Conservation (phyloP, 2,329 filamentous ascomycete species). For the Fusarium proliferatum region DNA sequence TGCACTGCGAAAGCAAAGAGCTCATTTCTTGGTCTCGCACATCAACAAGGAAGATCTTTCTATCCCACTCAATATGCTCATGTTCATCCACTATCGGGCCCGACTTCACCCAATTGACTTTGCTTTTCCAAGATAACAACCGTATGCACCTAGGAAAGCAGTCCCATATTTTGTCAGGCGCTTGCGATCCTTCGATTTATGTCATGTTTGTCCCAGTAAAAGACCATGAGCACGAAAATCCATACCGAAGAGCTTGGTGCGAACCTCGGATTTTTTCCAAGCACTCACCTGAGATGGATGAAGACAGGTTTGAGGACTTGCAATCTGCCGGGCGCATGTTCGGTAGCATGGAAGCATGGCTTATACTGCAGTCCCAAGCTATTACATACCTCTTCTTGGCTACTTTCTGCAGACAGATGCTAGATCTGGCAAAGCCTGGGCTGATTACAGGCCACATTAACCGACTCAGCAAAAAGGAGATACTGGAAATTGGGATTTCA, state of each 20-base stretch:
- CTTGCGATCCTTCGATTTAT: constrained; percentile 1
- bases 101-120: constrained; percentile 19
- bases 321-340: neutral
- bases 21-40: constrained; percentile 39
- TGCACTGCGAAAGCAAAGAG: constrained; percentile 17
- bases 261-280: neutral
- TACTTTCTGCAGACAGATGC: constrained; percentile 19
- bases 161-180: constrained; percentile 26
- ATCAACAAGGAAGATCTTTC: constrained; percentile 36
- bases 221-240: neutral
- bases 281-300: neutral
- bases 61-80: constrained; percentile 28
- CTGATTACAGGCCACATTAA: neutral
- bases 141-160: constrained; percentile 33
- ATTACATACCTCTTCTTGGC: constrained; percentile 31
- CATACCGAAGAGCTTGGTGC: neutral
- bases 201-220: constrained; percentile 2
- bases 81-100: constrained; percentile 38
- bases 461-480: neutral
- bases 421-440: neutral
- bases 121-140: constrained; percentile 22
- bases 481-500: neutral
- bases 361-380: constrained; percentile 31
- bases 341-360: constrained; percentile 30
- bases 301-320: neutral